phyloP scores from a whole-genome alignment of 306 rosid species.

The Vigna trinervia region DNA sequence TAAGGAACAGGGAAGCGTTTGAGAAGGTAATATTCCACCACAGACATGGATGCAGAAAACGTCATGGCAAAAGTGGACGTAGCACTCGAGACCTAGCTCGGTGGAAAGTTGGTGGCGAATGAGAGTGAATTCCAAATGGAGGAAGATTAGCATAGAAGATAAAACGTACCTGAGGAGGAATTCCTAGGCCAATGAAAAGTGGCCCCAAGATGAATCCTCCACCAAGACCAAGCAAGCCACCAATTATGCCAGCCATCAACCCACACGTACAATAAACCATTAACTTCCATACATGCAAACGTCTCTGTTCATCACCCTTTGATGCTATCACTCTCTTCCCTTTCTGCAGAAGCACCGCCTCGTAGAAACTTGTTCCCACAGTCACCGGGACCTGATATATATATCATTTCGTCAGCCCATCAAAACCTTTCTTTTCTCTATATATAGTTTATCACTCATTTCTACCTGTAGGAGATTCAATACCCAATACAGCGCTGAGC shows the following conservation, averaged over 20 bases:
- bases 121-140: conserved; percentile 17
- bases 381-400: conserved; percentile 40
- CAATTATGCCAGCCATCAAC: conserved; percentile 68
- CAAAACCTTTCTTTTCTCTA: too few relatives aligned
- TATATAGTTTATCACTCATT: too few relatives aligned
- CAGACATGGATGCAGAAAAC: conserved; percentile 85
- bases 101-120: background rate
- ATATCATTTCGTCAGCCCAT: too few relatives aligned
- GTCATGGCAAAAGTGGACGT: conserved; percentile 82
- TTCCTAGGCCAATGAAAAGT: conserved; percentile 77
- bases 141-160: background rate
- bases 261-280: conserved; percentile 60
- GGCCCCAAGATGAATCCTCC: conserved; percentile 90
- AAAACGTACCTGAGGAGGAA: conserved; percentile 70
- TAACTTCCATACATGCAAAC: conserved; percentile 57
- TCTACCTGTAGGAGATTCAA: conserved; percentile 62
- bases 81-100: conserved; percentile 87
- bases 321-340: conserved; percentile 66
- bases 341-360: conserved; percentile 54
- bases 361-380: conserved; percentile 35
- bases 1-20: conserved; percentile 79
- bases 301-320: conserved; percentile 60
- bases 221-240: conserved; percentile 84
- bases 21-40: conserved; percentile 76
- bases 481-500: conserved; percentile 63